These are phyloP conservation scores for Stereum hirsutum DNA, from an alignment of 1,284 basidiomycete species.

Conservation along the genomic window DNA sequence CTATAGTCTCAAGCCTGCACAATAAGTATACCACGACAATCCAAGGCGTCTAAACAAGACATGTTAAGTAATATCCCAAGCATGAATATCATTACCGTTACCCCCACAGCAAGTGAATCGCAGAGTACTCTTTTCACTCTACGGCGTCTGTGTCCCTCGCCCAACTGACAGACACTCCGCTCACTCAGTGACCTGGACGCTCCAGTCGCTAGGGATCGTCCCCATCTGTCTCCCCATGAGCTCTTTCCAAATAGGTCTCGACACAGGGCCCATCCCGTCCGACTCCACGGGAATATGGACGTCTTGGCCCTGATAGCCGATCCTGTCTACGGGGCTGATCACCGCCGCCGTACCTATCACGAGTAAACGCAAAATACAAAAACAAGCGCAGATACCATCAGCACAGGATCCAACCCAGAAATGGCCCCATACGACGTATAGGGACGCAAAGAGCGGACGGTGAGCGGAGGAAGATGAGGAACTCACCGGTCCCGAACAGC, in stretches of 20 bases:
- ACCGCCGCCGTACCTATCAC: constrained; percentile 89
- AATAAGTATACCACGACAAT: too few species aligned
- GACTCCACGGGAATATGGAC: constrained; percentile 79
- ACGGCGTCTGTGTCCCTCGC: too few species aligned
- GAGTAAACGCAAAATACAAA: not conserved
- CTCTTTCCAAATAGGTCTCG: constrained; percentile 75
- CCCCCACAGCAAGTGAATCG: too few species aligned
- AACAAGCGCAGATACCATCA: not conserved
- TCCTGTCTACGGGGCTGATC: constrained; percentile 74
- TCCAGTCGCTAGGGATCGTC: constrained; percentile 31
- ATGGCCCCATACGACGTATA: too few species aligned
- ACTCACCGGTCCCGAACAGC: constrained; percentile 82
- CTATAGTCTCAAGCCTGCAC: too few species aligned
- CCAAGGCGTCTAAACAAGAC: too few species aligned
- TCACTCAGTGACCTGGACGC: too few species aligned
- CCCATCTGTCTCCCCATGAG: constrained; percentile 91
- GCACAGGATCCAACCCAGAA: not conserved
- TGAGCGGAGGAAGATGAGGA: not conserved
- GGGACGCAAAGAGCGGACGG: too few species aligned
- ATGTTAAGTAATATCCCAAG: too few species aligned
- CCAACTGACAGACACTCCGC: too few species aligned
- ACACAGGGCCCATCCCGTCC: constrained; percentile 83
- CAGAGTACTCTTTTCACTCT: too few species aligned
- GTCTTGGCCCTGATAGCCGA: constrained; percentile 85
- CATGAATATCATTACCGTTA: too few species aligned